Evolutionary conservation across 257 asterid genomes (phyloP).

Genomic region (Primulina tabacum): DNA sequence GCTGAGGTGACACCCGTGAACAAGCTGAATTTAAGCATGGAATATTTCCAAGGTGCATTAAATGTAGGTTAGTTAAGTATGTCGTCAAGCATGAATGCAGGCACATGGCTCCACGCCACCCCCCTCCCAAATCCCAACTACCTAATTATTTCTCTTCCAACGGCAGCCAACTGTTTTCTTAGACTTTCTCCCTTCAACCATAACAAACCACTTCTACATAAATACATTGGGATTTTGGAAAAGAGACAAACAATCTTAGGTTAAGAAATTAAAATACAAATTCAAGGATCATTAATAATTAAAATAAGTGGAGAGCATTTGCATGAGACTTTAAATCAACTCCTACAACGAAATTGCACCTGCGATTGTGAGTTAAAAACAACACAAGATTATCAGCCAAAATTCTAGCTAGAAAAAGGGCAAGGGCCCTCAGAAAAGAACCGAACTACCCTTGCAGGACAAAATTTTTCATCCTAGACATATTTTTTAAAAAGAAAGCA

Average conservation of each 20-base stretch:
- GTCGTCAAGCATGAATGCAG: conserved; percentile 17
- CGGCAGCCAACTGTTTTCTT: conserved; percentile 29
- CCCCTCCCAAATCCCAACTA: conserved; percentile 23
- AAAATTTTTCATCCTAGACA: not conserved
- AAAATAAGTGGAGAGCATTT: not conserved
- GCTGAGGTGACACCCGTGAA: no score
- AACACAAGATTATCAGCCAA: not conserved
- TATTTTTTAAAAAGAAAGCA: not conserved
- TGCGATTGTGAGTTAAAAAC: not conserved
- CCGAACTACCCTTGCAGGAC: no score
- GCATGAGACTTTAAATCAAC: conserved; percentile 10
- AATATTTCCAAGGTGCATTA: not conserved
- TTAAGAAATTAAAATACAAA: not conserved
- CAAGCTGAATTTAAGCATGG: not conserved
- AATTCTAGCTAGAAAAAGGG: not conserved
- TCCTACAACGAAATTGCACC: conserved; percentile 17
- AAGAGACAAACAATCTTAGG: not conserved
- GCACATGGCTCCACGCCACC: conserved; percentile 18
- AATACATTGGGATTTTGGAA: not conserved
- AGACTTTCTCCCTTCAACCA: not conserved
- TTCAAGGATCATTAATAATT: not conserved
- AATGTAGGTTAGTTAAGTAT: not conserved
- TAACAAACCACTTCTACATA: not conserved
- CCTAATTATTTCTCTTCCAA: conserved; percentile 24
- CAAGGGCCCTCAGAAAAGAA: not conserved